These are phyloP conservation scores for Debaryomyces robertsiae DNA, from an alignment of 1,139 yeast species.

Conservation along the genomic window DNA sequence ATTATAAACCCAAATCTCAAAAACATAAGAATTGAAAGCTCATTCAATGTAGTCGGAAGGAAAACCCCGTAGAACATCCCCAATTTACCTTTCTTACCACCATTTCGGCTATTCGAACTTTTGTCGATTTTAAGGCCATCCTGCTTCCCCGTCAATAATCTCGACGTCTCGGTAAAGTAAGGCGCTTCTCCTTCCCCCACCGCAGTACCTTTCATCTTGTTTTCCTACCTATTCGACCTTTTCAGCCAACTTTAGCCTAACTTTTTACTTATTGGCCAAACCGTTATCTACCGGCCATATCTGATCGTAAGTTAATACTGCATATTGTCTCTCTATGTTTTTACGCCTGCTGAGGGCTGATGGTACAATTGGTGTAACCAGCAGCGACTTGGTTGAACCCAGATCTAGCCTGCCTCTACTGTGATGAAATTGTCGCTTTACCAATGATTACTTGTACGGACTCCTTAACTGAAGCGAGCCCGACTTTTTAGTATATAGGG, in stretches of 20 bases:
- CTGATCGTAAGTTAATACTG: conserved; percentile 1
- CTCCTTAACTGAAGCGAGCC: no score
- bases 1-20: conserved; percentile 76
- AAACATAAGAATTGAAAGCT: conserved; percentile 79
- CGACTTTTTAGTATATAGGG: no score
- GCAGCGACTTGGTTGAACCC: no score
- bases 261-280: neutral
- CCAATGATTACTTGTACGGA: no score
- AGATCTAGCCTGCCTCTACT: no score
- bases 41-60: conserved; percentile 74
- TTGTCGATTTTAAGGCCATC: neutral
- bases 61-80: conserved; percentile 81
- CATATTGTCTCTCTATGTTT: neutral
- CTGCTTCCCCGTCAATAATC: conserved; percentile 1
- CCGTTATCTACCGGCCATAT: conserved; percentile 3
- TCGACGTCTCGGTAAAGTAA: conserved; percentile 2
- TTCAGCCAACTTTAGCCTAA: neutral
- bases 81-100: conserved; percentile 39
- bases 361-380: no score
- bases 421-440: no score
- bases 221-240: neutral
- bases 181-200: neutral
- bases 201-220: neutral
- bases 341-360: no score
- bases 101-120: conserved; percentile 3